Percentiles rank a stretch among this genome's conserved stretches.
These are phyloP conservation scores for Thalassiosira profunda DNA, from an alignment of 108 stramenopile genomes.

Conservation along the genomic window DNA sequence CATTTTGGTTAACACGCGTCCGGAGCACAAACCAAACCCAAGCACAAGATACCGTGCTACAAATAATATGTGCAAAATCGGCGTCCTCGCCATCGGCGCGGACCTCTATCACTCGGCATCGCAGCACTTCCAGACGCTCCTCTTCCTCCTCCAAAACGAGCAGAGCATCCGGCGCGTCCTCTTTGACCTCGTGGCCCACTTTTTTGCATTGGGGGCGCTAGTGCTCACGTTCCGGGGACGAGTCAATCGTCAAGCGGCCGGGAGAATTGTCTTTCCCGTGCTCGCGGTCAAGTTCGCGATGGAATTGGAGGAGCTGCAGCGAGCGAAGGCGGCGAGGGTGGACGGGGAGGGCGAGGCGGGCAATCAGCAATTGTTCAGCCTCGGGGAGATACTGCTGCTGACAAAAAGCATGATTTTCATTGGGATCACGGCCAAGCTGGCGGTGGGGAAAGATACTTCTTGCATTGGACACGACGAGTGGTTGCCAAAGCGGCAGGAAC, in stretches of 20 bases:
- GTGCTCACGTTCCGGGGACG: neutral
- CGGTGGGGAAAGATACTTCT: neutral
- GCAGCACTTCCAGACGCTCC: neutral
- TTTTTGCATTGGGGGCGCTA: neutral
- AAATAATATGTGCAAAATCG: slow-evolving; percentile 6
- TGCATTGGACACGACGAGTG: neutral
- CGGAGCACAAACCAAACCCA: too few species aligned
- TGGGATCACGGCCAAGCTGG: slow-evolving; percentile 1
- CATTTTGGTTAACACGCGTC: too few species aligned
- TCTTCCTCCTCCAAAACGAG: too few species aligned
- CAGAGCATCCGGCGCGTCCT: too few species aligned
- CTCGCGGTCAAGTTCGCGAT: neutral
- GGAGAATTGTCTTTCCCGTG: neutral
- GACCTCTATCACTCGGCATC: slow-evolving; percentile 1
- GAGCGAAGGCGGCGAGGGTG: too few species aligned
- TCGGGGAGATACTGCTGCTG: slow-evolving; percentile 2
- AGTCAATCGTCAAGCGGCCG: neutral
- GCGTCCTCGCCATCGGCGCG: neutral
- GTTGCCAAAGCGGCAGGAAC: too few species aligned
- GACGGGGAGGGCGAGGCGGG: too few species aligned
- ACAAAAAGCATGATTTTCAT: neutral
- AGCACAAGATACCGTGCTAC: too few species aligned
- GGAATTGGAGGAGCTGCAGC: too few species aligned
- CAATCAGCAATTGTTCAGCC: too few species aligned
- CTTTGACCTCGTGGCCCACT: neutral